Conservation (phyloP, 2,329 filamentous ascomycete species). For the Dactylellina parvicollis region DNA sequence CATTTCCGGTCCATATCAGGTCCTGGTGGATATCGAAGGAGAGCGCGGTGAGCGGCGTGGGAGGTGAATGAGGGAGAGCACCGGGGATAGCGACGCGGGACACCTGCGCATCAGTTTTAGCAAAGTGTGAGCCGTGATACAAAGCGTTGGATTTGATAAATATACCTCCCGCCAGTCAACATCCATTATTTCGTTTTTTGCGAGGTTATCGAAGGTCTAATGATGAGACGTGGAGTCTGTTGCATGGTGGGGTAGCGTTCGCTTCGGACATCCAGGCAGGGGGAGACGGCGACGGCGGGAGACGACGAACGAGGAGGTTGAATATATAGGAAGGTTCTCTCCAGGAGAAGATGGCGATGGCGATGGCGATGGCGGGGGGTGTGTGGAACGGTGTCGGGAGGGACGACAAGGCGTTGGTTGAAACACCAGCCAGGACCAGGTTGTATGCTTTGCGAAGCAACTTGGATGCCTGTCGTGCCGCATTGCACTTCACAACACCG, state of each 20-base stretch:
- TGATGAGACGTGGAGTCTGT: constrained; percentile 16
- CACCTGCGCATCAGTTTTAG: constrained; percentile 67
- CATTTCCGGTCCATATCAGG: constrained; percentile 90
- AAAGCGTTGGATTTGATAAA: constrained; percentile 54
- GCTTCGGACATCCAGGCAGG: constrained; percentile 22
- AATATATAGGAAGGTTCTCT: too few species aligned
- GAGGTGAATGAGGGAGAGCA: constrained; percentile 74
- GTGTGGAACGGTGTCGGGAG: too few species aligned
- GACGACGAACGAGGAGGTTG: not conserved
- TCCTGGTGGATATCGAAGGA: constrained; percentile 91
- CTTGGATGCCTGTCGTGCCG: too few species aligned
- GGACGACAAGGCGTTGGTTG: too few species aligned
- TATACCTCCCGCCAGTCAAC: constrained; percentile 75
- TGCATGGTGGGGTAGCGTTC: constrained; percentile 40
- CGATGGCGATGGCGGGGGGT: too few species aligned
- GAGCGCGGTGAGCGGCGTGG: constrained; percentile 78
- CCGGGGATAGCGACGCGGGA: constrained; percentile 83
- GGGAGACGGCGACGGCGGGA: constrained; percentile 2
- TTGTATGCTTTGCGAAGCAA: too few species aligned
- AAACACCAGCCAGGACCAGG: too few species aligned
- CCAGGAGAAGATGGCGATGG: too few species aligned
- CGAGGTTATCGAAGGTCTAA: constrained; percentile 33
- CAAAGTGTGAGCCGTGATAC: not conserved
- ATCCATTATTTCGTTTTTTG: constrained; percentile 66
- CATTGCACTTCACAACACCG: too few species aligned